Evolutionary conservation across 2,329 filamentous ascomycete species (phyloP), one percentile per base, ranked within the genome.

Genomic region (Pseudogymnoascus sp.): DNA sequence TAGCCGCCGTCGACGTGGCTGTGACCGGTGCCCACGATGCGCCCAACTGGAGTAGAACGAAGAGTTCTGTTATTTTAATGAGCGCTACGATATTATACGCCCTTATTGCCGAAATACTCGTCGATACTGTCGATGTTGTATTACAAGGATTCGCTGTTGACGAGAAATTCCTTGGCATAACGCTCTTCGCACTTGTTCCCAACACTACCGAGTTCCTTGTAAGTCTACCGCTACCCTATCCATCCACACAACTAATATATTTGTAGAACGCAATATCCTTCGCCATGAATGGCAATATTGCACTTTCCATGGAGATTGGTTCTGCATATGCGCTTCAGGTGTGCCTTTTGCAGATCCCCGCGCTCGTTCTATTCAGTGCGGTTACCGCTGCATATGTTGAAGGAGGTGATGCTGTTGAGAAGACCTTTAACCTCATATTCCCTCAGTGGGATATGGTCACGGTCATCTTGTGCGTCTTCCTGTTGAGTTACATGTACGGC

Each of bases 391-490:
- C 74, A 39, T 83, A 79, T 67, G 76, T 87, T 60, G 79, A 83
- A n/a, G 77, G 80, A 0, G 71, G 75, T 1, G 78, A 87, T 37
- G 73, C 87, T 26, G 72, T 77, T 4, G 76, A 81, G 65, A 88
- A 89, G 73, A 90, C 86, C 0, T 95, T 95, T 74, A 90, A 86
- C 37, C 83, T 99, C 36, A 91, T 97, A 51, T 97, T 99, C 78
- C 95, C 95, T 1, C 95, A 99, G 75, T 99, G 93, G 93, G 95
- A 99, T 75, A 96, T 99, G 91, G 88, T 97, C 11, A 96, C 91
- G 0, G 91, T 97, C 14, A 96, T 97, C 65, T 79, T 99, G 14
- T 97, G 93, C 71, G 92, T 99, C 16, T 96, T 99, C 79, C 79
- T 99, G 64, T 85, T 99, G 68, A 96, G 92, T 71, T 96, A 97